Evolutionary conservation across 805 yeast genomes (phyloP).

Genomic region (Clavispora phyllophila): DNA sequence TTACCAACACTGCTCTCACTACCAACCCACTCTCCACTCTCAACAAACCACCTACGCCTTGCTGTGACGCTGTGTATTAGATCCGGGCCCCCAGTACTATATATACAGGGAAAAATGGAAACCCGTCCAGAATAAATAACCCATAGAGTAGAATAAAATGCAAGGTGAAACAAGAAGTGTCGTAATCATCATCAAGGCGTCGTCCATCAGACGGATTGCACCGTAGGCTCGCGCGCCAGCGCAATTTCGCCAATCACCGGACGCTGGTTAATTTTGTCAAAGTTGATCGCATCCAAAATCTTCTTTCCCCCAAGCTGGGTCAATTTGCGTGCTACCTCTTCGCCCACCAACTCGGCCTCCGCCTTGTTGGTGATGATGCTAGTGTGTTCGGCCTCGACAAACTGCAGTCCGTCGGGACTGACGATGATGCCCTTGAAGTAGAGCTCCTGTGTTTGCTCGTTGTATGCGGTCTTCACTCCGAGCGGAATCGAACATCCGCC

Average conservation of each 20-base stretch:
- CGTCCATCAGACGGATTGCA: neutral
- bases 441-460: conserved; percentile 40
- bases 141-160: neutral
- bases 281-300: conserved; percentile 76
- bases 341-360: conserved; percentile 72
- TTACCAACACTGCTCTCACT: too few species aligned
- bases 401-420: conserved; percentile 73
- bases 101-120: neutral
- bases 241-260: conserved; percentile 14
- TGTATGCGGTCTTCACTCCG: conserved; percentile 70
- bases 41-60: too few species aligned
- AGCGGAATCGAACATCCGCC: conserved; percentile 99
- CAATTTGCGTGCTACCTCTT: conserved; percentile 59
- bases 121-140: neutral
- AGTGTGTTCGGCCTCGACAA: conserved; percentile 52
- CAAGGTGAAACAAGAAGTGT: neutral
- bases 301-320: conserved; percentile 74
- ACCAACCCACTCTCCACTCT: too few species aligned
- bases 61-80: neutral
- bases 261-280: conserved; percentile 50
- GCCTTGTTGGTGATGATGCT: conserved; percentile 36
- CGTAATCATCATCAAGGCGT: neutral
- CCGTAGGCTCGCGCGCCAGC: conserved; percentile 1
- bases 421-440: conserved; percentile 69
- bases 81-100: neutral